Evolutionary conservation across 805 yeast species (phyloP).

Genomic region (Candida rishiriensis): DNA sequence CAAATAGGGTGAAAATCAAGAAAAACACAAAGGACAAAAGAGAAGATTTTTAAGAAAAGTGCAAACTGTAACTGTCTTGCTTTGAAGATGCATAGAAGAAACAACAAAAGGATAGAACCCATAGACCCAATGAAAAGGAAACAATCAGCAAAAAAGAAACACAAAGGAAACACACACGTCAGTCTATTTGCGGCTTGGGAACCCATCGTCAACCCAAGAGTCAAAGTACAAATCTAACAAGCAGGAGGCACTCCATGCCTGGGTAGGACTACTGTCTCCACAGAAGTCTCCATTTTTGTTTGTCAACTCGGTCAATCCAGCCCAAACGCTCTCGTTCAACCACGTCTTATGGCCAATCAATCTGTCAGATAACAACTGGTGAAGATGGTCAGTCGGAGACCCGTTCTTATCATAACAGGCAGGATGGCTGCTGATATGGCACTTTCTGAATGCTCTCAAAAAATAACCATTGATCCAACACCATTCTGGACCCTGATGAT

Average conservation of each 20-base stretch:
- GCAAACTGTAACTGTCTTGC: neutral
- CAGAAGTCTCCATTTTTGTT: conserved; percentile 83
- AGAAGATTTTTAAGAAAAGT: too few relatives aligned
- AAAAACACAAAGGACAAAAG: too few relatives aligned
- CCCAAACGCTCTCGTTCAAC: conserved; percentile 81
- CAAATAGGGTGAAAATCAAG: too few relatives aligned
- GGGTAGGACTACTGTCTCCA: conserved; percentile 87
- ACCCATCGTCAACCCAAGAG: conserved; percentile 35
- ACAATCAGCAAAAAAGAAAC: neutral
- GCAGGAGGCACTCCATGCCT: conserved; percentile 94
- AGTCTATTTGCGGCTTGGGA: conserved; percentile 1
- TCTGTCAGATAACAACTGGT: conserved; percentile 56
- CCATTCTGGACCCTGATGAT: conserved; percentile 99
- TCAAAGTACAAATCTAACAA: conserved; percentile 76
- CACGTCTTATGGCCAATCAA: conserved; percentile 62
- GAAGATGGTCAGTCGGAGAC: conserved; percentile 45
- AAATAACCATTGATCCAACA: conserved; percentile 89
- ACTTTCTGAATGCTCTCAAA: conserved; percentile 65
- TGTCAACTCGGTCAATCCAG: conserved; percentile 89
- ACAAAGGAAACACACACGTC: neutral
- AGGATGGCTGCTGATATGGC: conserved; percentile 40
- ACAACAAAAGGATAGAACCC: neutral
- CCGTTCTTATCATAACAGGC: conserved; percentile 31
- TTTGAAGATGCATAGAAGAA: too few relatives aligned
- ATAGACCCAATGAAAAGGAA: neutral